These are phyloP conservation scores for Gracilaria domingensis DNA, from an alignment of 23 red algal species.

Conservation along the genomic window DNA sequence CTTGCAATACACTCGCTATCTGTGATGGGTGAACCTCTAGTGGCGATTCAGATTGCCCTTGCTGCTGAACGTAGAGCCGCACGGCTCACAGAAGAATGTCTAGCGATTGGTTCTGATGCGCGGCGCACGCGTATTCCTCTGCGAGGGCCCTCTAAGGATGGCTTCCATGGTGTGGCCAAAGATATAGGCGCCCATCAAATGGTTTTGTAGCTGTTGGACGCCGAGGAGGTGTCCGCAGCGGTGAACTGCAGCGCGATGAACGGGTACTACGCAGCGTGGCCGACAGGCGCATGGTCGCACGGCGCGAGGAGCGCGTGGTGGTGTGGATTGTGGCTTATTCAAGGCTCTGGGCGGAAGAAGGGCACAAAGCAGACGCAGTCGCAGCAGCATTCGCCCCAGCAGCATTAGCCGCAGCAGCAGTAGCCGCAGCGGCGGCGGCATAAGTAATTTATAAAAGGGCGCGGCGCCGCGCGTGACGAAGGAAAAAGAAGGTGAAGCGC, in stretches of 20 bases:
- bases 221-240: not conserved
- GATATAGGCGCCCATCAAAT: not conserved
- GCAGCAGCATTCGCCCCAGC: too few relatives aligned
- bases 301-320: not conserved
- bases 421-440: not conserved
- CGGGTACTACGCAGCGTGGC: not conserved
- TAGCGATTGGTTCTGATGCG: not conserved
- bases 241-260: not conserved
- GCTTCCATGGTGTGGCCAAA: not conserved
- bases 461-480: not conserved
- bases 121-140: not conserved
- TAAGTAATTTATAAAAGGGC: too few relatives aligned
- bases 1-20: conserved; percentile 44
- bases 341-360: too few relatives aligned
- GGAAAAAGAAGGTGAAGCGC: not conserved
- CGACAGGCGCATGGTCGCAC: not conserved
- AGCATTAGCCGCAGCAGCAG: too few relatives aligned
- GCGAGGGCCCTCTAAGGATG: not conserved
- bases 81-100: not conserved
- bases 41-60: conserved; percentile 57
- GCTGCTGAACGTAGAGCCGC: conserved; percentile 42
- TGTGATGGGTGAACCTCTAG: conserved; percentile 39
- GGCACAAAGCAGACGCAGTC: not conserved
- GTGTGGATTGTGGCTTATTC: too few relatives aligned
- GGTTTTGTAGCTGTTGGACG: not conserved